A percentile compares a stretch with the other conserved stretches of the same genome.
Conservation (phyloP, 139 green algal genomes). For the Tetradesmus lagerheimii region DNA sequence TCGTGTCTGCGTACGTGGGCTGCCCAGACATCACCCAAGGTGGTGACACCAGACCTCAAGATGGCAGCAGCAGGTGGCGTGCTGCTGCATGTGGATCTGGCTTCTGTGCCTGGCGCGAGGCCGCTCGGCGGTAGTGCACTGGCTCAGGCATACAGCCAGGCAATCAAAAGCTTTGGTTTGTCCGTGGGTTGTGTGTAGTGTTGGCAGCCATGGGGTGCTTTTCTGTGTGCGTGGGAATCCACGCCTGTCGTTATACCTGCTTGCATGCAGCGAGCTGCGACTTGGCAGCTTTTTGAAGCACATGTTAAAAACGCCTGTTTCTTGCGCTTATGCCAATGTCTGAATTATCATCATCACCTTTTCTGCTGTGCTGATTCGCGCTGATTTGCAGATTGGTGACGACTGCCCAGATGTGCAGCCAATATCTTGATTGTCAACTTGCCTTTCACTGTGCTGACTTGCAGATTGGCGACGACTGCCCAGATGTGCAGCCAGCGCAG, state of each 20-base stretch:
- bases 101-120: conserved; percentile 51
- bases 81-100: conserved; percentile 96
- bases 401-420: no score
- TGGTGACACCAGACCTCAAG: conserved; percentile 85
- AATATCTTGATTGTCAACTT: no score
- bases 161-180: no score
- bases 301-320: no score
- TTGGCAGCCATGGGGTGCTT: no score
- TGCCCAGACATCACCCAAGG: conserved; percentile 97
- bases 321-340: no score
- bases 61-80: conserved; percentile 63
- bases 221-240: no score
- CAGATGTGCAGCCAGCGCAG: conserved; percentile 82
- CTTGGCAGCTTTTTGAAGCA: background rate
- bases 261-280: no score
- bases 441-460: no score
- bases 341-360: no score
- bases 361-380: background rate
- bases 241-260: no score
- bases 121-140: conserved; percentile 93
- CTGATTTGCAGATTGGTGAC: conserved; percentile 49
- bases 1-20: conserved; percentile 94
- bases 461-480: conserved; percentile 85
- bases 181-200: no score
- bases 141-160: conserved; percentile 76